phyloP scores from a whole-genome alignment of 495 filamentous ascomycete genomes.

The Mycothermus thermophilus region DNA sequence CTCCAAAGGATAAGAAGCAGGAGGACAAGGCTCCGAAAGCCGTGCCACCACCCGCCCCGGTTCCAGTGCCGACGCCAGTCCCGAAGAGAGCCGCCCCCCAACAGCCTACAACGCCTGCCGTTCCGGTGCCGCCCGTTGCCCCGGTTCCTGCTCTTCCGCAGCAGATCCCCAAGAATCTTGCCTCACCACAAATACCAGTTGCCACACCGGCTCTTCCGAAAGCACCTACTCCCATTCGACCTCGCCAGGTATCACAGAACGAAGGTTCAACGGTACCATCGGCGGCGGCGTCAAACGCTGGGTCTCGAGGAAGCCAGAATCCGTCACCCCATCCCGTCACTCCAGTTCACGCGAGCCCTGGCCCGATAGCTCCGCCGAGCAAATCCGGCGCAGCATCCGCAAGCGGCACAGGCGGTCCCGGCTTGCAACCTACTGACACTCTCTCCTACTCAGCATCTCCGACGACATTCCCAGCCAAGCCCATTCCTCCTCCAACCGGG shows the following conservation, averaged over 20 bases:
- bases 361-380: constrained; percentile 35
- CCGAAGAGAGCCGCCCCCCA: constrained; percentile 31
- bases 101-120: constrained; percentile 13
- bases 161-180: constrained; percentile 30
- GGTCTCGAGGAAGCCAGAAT: constrained; percentile 44
- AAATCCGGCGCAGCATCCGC: too few species aligned
- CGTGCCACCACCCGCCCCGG: constrained; percentile 20
- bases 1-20: constrained; percentile 41
- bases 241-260: constrained; percentile 69
- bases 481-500: constrained; percentile 26
- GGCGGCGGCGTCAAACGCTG: constrained; percentile 39
- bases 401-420: constrained; percentile 6
- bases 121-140: constrained; percentile 31
- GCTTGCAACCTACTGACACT: constrained; percentile 6
- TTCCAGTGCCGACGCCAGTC: constrained; percentile 25
- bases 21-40: constrained; percentile 32
- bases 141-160: constrained; percentile 39
- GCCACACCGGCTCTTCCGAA: constrained; percentile 76
- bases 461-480: constrained; percentile 14
- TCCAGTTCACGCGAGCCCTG: constrained; percentile 42
- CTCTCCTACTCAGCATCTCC: constrained; percentile 15
- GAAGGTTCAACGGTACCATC: constrained; percentile 55
- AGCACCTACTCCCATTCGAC: constrained; percentile 60
- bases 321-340: constrained; percentile 49
- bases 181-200: constrained; percentile 65